Percentiles rank a stretch among this genome's conserved stretches.
Evolutionary conservation across 257 asterid species (phyloP).

Genomic region (Ocimum tenuiflorum): DNA sequence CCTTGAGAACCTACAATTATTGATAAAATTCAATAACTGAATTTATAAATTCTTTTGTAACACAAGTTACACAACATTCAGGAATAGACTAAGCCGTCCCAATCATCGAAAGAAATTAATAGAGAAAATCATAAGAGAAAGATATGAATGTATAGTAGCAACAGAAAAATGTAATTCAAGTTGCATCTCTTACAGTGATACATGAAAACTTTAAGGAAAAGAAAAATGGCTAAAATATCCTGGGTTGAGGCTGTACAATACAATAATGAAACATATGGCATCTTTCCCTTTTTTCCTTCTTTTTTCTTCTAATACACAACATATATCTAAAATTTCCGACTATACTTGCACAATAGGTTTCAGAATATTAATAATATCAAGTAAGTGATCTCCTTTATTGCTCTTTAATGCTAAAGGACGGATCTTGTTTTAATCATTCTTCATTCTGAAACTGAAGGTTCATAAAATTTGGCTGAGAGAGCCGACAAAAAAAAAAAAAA

Average conservation of each 20-base stretch:
- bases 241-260: constrained; percentile 4
- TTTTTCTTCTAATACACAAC: no score
- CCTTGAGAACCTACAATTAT: constrained; percentile 81
- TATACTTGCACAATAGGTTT: neutral
- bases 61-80: neutral
- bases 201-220: neutral
- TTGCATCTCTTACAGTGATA: neutral
- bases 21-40: neutral
- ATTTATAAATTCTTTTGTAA: neutral
- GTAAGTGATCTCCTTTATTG: neutral
- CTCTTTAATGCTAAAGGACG: neutral
- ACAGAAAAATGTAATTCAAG: neutral
- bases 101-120: neutral
- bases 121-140: neutral
- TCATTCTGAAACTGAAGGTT: neutral
- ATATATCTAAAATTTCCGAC: neutral
- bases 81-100: neutral
- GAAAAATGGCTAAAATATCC: neutral
- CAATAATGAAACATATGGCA: neutral
- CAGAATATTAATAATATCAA: neutral
- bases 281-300: neutral
- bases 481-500: neutral
- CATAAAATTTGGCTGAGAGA: neutral
- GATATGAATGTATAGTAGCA: neutral
- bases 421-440: neutral